Conservation (phyloP, 352 stramenopile species). For the Phytophthora sp. region DNA sequence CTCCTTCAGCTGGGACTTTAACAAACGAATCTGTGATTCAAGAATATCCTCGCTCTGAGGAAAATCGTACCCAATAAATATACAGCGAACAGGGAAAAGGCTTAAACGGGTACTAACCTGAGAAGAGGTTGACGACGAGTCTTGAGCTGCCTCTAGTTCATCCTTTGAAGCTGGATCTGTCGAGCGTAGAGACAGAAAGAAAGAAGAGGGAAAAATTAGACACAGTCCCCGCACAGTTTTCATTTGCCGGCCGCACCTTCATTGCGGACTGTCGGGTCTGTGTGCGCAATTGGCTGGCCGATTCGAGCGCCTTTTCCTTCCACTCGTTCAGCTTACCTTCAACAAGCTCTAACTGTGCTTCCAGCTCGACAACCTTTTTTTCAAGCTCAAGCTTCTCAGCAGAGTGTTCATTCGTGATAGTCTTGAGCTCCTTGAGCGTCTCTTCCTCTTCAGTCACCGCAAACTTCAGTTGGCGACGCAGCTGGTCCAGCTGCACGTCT, state of each 20-base stretch:
- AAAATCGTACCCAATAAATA: conserved; percentile 35
- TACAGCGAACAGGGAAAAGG: conserved; percentile 1
- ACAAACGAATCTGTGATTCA: conserved; percentile 70
- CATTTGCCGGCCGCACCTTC: no score
- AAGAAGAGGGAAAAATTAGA: no score
- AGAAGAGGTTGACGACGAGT: conserved; percentile 42
- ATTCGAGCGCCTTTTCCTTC: conserved; percentile 74
- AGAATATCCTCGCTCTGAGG: conserved; percentile 63
- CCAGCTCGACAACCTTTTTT: conserved; percentile 76
- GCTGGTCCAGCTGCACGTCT: conserved; percentile 70
- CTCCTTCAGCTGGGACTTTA: conserved; percentile 67
- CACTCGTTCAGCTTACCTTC: conserved; percentile 70
- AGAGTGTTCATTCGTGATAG: conserved; percentile 51
- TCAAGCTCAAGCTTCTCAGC: conserved; percentile 65
- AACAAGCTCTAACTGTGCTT: conserved; percentile 71
- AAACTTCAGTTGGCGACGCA: conserved; percentile 70
- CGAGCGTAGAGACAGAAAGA: no score
- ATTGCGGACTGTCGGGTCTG: conserved; percentile 52
- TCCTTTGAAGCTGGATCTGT: conserved; percentile 67
- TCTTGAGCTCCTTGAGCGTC: conserved; percentile 66
- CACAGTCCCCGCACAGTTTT: no score
- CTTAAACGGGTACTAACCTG: conserved; percentile 30
- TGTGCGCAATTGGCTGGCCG: conserved; percentile 48
- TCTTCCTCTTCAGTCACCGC: conserved; percentile 69
- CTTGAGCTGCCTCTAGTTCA: conserved; percentile 53